Evolutionary conservation across 2,329 filamentous ascomycete genomes (phyloP), one percentile per base, ranked within the genome.

Genomic region (Mollisia scopiformis): DNA sequence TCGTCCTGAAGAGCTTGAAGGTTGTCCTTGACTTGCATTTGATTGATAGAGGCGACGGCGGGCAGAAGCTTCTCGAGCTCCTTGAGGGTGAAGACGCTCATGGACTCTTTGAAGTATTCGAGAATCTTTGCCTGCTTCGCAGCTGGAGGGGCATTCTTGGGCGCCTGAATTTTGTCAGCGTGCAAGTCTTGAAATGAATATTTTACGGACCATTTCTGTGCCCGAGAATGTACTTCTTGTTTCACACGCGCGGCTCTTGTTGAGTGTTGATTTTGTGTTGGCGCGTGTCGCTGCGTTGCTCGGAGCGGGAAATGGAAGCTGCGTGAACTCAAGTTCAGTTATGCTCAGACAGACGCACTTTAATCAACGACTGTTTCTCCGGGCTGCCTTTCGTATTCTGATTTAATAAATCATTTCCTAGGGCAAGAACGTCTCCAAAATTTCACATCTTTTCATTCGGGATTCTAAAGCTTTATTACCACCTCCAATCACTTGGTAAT

Each of bases 21-120:
- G 69, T 86, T 88, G 68, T 90, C 88, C 73, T 88, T 88, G 49
- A 88, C 84, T 70, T 87, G 84, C 81, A 89, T 88, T 64, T 81
- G 78, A 67, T 85, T 87, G 76, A 90, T 86, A 10, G 84, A 84
- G 6, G 84, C 85, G 49, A 88, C 80, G 1, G 80, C 77, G 1
- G 85, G 86, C 27, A 90, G 76, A 7, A 77, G 76, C 73, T 89
- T 89, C 73, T 90, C 87, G 10, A 90, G 81, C 61, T 90, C 87
- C 71, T 88, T 89, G 74, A 90, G 78, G 55, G 81, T 86, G 74
- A 88, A 85, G 19, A 86, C 87, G 37, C 82, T 83, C 59, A 83
- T 79, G 3, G 85, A 84, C 61, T 80, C 79, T 68, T 83, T 84
- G 63, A 90, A 81, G 77, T 85, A 86, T 16, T 80, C 74, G 62